Percentiles rank a stretch among this genome's conserved stretches.
Evolutionary conservation across 2,329 filamentous ascomycete species (phyloP).

Genomic region (Fusarium concolor): DNA sequence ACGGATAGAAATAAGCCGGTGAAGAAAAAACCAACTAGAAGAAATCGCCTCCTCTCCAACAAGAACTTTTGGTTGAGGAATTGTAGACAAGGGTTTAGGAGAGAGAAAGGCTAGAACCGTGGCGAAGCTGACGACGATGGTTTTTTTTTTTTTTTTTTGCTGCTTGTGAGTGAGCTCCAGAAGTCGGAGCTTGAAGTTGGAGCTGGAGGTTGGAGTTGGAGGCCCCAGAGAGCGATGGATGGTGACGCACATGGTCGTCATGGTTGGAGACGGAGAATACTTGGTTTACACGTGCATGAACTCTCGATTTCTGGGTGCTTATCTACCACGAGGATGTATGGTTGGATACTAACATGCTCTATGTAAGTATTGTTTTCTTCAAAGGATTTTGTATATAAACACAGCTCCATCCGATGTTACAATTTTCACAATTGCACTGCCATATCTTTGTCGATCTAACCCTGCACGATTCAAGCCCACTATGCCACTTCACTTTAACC

Average conservation of each 20-base stretch:
- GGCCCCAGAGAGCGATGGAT: slow-evolving; percentile 32
- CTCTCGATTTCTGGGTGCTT: background rate
- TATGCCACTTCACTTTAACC: background rate
- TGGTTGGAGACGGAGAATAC: slow-evolving; percentile 39
- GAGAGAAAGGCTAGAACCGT: slow-evolving; percentile 24
- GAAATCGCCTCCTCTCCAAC: slow-evolving; percentile 19
- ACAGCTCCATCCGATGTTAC: background rate
- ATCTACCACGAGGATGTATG: background rate
- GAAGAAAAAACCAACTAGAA: slow-evolving; percentile 9
- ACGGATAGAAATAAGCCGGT: slow-evolving; percentile 17
- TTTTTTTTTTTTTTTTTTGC: slow-evolving; percentile 25
- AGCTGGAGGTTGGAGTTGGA: slow-evolving; percentile 18
- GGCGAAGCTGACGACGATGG: slow-evolving; percentile 45
- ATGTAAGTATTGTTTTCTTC: no score
- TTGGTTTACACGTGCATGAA: slow-evolving; percentile 39
- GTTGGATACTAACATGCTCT: background rate
- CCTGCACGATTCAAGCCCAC: slow-evolving; percentile 23
- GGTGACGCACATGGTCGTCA: slow-evolving; percentile 51
- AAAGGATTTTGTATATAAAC: background rate
- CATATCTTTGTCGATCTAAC: slow-evolving; percentile 21
- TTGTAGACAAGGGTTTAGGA: slow-evolving; percentile 5
- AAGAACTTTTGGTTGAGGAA: slow-evolving; percentile 18
- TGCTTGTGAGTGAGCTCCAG: slow-evolving; percentile 18
- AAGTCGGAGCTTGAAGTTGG: background rate
- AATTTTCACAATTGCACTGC: background rate